Base-by-base conservation (phyloP, 176 grass and related monocot species). In the Rhipidocladum racemiflorum region DNA sequence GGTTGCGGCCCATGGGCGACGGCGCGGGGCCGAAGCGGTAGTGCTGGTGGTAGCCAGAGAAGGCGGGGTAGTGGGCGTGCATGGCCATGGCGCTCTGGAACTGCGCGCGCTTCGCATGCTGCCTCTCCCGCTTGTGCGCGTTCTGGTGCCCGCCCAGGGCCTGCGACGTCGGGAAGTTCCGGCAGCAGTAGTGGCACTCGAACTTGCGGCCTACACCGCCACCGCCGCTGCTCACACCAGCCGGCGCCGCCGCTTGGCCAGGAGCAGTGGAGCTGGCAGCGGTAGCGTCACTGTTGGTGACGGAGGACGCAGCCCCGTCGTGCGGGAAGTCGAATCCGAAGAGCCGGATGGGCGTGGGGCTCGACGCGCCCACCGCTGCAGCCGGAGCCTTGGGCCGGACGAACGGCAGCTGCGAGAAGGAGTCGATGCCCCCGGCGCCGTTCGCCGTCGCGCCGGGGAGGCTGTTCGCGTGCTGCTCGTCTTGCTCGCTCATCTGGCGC, bases 141-240 rank as follows among this genome's bases (percentile, higher is more conserved):
- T 99, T 99, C 84, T 99, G 97, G 83, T 99, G 97, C 0, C 97
- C 97, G 50, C 97, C 97, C n/a, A 99, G 88, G 32, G 93, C 93
- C 75, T 99, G 97, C 68, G 92, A 95, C 34, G 97, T 99, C 42
- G 93, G 97, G 84, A 96, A 99, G 82, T 99, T 95, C 57, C 97
- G 93, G 87, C 85, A 96, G 84, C 97, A 99, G 85, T 99, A 99
- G 89, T 96, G 97, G 81, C 97, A 99, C 83, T 99, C 93, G 85
- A 99, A 99, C 80, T 96, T 99, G 57, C 93, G 62, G 13, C 75
- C 72, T 0, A 28, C 64, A 17, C 40, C 55, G 4, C 68, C 72
- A 5, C 5, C 68, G 43, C 36, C 55, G 0, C 59, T 56, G 1
- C 32, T 87, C 2, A 50, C 65, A 18, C 25, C 34, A 45, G 28